Conservation (phyloP, 75 land plant genomes). For the Pinus tabuliformis region DNA sequence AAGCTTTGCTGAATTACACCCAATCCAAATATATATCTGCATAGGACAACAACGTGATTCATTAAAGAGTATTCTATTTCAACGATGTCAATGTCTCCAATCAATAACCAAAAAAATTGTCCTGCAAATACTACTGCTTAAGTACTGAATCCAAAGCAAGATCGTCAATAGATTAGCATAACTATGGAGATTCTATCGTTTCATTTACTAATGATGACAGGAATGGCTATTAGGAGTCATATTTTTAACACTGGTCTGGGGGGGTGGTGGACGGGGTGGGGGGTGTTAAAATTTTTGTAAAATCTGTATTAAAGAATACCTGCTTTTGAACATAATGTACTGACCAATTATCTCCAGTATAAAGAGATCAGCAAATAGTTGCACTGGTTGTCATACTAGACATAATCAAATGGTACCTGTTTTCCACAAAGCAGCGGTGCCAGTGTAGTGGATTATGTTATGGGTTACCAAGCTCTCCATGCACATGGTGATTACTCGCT, state of each 20-base stretch:
- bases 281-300: neutral
- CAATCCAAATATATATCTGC: slow-evolving; percentile 86
- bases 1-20: slow-evolving; percentile 83
- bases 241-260: no score
- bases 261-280: neutral
- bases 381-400: neutral
- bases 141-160: neutral
- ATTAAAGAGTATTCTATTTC: no score
- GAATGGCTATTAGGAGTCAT: neutral
- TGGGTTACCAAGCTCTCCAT: no score
- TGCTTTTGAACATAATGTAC: neutral
- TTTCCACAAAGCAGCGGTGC: no score
- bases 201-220: neutral
- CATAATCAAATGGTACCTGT: no score
- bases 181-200: neutral
- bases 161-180: neutral
- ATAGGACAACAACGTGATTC: neutral
- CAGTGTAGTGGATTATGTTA: no score
- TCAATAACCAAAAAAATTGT: no score
- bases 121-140: neutral
- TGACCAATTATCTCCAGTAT: neutral
- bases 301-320: neutral
- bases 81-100: no score
- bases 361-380: neutral
- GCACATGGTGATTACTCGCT: no score